These are phyloP conservation scores for Tetracladium setigerum DNA, from an alignment of 495 filamentous ascomycete species.

Conservation along the genomic window DNA sequence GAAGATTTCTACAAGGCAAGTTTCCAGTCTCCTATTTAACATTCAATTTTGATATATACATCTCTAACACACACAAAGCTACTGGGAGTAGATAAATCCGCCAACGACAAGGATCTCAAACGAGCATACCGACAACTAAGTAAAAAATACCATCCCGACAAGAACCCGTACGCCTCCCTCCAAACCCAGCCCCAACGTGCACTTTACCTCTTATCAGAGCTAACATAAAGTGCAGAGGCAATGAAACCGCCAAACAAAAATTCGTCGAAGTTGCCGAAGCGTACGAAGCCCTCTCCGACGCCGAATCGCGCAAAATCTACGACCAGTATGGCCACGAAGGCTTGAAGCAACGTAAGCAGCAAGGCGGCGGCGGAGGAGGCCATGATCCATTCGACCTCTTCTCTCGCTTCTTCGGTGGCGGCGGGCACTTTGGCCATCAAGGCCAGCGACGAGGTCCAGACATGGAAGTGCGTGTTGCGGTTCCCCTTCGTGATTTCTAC, in stretches of 20 bases:
- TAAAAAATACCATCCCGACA: constrained; percentile 97
- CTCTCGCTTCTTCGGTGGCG: constrained; percentile 93
- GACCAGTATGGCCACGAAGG: constrained; percentile 94
- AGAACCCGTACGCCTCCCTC: constrained; percentile 74
- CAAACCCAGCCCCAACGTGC: neutral
- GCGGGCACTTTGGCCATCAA: constrained; percentile 65
- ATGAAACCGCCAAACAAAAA: constrained; percentile 76
- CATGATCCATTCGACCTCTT: constrained; percentile 98
- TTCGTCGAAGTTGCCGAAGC: constrained; percentile 95
- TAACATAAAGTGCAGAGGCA: constrained; percentile 41
- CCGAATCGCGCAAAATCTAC: constrained; percentile 82
- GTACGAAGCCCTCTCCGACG: constrained; percentile 84
- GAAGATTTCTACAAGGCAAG: constrained; percentile 87
- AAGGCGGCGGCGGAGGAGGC: constrained; percentile 50
- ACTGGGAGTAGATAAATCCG: constrained; percentile 71
- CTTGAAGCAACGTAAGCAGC: constrained; percentile 72
- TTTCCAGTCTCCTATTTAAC: neutral
- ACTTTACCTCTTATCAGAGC: neutral
- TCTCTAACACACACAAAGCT: constrained; percentile 35
- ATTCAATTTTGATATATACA: neutral
- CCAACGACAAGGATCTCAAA: constrained; percentile 88
- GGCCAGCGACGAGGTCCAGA: constrained; percentile 80
- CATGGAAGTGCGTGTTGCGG: constrained; percentile 78
- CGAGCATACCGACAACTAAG: constrained; percentile 87
- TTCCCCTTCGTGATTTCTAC: constrained; percentile 91